Evolutionary conservation across 2,329 filamentous ascomycete genomes (phyloP).

Genomic region (Raffaelea deltoideospora): DNA sequence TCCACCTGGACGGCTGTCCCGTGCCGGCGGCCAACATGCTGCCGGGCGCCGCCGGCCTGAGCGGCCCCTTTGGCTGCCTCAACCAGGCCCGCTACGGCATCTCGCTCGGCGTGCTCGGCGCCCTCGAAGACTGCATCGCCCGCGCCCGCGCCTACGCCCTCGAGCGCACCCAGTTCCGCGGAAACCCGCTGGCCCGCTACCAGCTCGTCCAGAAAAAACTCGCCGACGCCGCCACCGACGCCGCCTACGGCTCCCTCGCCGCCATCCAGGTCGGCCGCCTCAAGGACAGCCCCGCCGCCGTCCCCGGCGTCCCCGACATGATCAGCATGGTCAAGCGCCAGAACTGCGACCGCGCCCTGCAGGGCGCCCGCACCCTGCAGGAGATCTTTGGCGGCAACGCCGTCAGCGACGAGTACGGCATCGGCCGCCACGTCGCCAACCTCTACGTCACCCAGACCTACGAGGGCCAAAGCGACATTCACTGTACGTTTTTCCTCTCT

Average conservation of each 20-base stretch:
- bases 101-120: conserved; percentile 83
- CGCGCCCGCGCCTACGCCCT: conserved; percentile 76
- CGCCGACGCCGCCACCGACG: conserved; percentile 81
- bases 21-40: conserved; percentile 91
- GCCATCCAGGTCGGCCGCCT: conserved; percentile 81
- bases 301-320: conserved; percentile 80
- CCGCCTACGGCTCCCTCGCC: conserved; percentile 79
- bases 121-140: conserved; percentile 78
- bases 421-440: conserved; percentile 89
- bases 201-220: conserved; percentile 98
- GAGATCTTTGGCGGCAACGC: conserved; percentile 97
- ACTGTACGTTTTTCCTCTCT: conserved; percentile 46
- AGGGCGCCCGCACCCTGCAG: conserved; percentile 67
- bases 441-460: conserved; percentile 96
- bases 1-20: conserved; percentile 81
- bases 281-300: conserved; percentile 84
- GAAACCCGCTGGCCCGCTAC: conserved; percentile 87
- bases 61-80: conserved; percentile 81
- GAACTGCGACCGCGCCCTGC: conserved; percentile 83
- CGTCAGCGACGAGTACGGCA: conserved; percentile 93
- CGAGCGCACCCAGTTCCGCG: conserved; percentile 90
- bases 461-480: conserved; percentile 96
- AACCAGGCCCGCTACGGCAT: conserved; percentile 92
- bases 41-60: conserved; percentile 71
- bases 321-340: conserved; percentile 93